Base-by-base conservation (phyloP, 208 protist genomes). In the Leishmania martiniquensis region DNA sequence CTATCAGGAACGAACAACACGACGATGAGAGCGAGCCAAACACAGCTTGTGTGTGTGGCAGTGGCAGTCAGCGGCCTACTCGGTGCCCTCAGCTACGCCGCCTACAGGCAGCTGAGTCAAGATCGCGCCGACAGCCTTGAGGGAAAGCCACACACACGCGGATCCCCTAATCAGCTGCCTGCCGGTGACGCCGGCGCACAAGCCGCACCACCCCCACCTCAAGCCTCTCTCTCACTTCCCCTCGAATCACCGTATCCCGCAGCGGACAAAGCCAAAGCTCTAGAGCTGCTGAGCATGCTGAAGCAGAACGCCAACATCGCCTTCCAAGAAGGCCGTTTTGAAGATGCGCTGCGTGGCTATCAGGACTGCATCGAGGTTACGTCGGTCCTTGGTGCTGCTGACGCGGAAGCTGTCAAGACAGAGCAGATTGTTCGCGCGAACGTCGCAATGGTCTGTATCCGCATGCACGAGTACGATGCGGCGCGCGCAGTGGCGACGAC, bases 341-440 rank as follows among this genome's bases (percentile, higher is more conserved):
- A 93, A 39, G 87, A 87, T 29, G 93, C 93, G 7, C 54, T 97
- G 29, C 65, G 80, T 54, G 69, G 81, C 37, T 97, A 97, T 67
- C 88, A 97, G 79, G 85, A 91, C 63, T 97, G 91, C 75, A 66
- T 97, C 47, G 85, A 91, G 76, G 84, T 92, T 20, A 89, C 85
- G 17, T 72, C 75, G 1, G 88, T 78, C 22, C 81, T 97, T 12
- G 91, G 90, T 13, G 76, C 79, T 0, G 39, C 29, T 0, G 91
- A 95, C 29, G 72, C 66, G 22, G 89, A 92, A 77, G 87, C 86
- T 13, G 85, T 93, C 52, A 59, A 69, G 68, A 73, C 87, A 1
- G 76, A 89, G 52, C 88, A 93, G 65, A 80, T 93, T 13, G 86
- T 95, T 45, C 88, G 90, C 29, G 82, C 91, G 5, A 97, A 97